Percentiles rank a stretch among this genome's conserved stretches.
Evolutionary conservation across 2,329 filamentous ascomycete genomes (phyloP).

Genomic region (Daldinia sp.): DNA sequence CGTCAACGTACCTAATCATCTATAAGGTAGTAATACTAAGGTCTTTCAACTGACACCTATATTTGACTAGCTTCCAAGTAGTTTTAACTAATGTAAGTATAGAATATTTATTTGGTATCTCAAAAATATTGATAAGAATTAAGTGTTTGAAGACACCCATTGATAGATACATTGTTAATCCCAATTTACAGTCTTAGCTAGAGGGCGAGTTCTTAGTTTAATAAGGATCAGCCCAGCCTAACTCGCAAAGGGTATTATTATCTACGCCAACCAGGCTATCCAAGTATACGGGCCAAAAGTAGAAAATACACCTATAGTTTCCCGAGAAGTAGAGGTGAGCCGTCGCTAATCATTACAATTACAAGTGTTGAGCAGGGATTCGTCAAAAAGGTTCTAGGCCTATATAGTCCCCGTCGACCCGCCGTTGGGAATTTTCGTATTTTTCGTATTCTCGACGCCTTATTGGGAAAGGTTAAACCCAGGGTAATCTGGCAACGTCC

Average conservation of each 20-base stretch:
- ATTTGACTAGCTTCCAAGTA: no score
- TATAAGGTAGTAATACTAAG: no score
- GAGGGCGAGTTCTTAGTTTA: not conserved
- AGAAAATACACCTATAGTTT: not conserved
- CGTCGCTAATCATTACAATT: not conserved
- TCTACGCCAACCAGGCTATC: not conserved
- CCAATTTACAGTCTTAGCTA: not conserved
- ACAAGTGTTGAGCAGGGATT: slow-evolving; percentile 11
- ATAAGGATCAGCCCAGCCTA: not conserved
- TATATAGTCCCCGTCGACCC: not conserved
- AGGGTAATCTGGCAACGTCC: slow-evolving; percentile 39
- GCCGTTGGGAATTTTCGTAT: not conserved
- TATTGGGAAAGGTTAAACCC: slow-evolving; percentile 17
- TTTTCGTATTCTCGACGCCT: not conserved
- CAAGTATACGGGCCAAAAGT: not conserved
- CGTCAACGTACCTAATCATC: no score
- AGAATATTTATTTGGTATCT: no score
- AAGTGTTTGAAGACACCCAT: not conserved
- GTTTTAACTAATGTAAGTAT: no score
- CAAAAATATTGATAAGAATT: no score
- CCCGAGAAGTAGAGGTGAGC: not conserved
- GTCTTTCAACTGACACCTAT: no score
- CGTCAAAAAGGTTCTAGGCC: not conserved
- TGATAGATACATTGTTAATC: not conserved
- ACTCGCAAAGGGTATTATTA: not conserved